Conservation (phyloP, 2,329 filamentous ascomycete species). For the Drechslerella stenobrocha region DNA sequence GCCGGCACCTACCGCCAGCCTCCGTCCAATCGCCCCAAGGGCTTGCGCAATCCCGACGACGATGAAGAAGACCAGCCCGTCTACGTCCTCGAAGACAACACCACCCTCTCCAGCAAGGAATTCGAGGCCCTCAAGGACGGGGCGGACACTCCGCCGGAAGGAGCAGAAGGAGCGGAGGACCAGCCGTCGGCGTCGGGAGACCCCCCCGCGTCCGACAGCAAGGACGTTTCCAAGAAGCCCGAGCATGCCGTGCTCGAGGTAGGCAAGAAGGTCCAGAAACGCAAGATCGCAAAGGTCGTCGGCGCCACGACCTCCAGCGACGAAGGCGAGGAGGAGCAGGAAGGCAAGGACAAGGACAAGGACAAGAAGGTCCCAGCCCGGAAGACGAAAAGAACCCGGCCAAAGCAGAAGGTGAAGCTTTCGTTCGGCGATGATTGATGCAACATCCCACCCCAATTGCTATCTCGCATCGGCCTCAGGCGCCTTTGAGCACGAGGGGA, state of each 20-base stretch:
- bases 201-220: too few species aligned
- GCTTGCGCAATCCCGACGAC: constrained; percentile 63
- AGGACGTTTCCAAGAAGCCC: constrained; percentile 43
- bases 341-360: constrained; percentile 15
- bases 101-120: constrained; percentile 62
- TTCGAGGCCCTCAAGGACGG: constrained; percentile 57
- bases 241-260: constrained; percentile 50
- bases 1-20: constrained; percentile 61
- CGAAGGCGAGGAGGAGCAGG: constrained; percentile 12
- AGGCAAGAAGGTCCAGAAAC: constrained; percentile 50
- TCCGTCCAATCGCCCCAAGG: constrained; percentile 57
- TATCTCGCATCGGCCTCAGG: too few species aligned
- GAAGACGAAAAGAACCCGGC: constrained; percentile 39
- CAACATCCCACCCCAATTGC: too few species aligned
- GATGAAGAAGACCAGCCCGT: constrained; percentile 77
- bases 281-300: constrained; percentile 47
- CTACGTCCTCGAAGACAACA: constrained; percentile 72
- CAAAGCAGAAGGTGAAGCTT: constrained; percentile 53
- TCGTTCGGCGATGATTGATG: constrained; percentile 50
- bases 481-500: too few species aligned
- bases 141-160: constrained; percentile 49
- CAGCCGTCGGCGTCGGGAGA: too few species aligned
- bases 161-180: constrained; percentile 48
- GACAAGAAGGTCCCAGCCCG: constrained; percentile 16
- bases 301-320: constrained; percentile 24